Evolutionary conservation across 768 basidiomycete genomes (phyloP).

Genomic region (Hygrophorus pudorinus): DNA sequence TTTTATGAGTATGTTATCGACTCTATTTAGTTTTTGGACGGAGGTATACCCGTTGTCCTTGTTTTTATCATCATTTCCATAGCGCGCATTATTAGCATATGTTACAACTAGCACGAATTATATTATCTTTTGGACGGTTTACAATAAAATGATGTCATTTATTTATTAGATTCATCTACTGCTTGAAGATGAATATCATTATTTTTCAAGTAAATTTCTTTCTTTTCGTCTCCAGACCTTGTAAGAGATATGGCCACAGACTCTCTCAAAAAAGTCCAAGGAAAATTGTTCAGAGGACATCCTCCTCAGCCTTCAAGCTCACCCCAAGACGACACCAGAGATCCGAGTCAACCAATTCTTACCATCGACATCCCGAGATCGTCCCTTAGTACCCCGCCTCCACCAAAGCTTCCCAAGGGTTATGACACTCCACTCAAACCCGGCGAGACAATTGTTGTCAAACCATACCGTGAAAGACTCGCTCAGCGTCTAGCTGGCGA

Average conservation of each 20-base stretch:
- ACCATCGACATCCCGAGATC: slow-evolving; percentile 69
- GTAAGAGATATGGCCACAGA: slow-evolving; percentile 34
- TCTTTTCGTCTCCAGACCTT: background rate
- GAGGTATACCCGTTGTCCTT: too few relatives aligned
- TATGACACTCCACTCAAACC: slow-evolving; percentile 26
- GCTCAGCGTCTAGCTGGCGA: slow-evolving; percentile 51
- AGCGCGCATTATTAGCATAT: too few relatives aligned
- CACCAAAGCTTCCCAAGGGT: slow-evolving; percentile 36
- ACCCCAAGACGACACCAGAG: slow-evolving; percentile 11
- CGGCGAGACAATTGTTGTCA: slow-evolving; percentile 13
- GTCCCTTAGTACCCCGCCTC: slow-evolving; percentile 27
- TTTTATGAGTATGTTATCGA: too few relatives aligned
- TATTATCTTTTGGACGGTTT: too few relatives aligned
- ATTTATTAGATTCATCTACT: background rate
- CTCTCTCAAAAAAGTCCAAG: slow-evolving; percentile 57
- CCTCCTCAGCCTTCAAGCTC: slow-evolving; percentile 16
- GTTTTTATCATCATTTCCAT: too few relatives aligned
- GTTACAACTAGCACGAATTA: too few relatives aligned
- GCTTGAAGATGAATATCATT: background rate
- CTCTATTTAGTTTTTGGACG: too few relatives aligned
- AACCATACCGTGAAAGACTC: slow-evolving; percentile 55
- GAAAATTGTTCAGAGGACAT: slow-evolving; percentile 55
- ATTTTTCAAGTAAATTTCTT: too few relatives aligned
- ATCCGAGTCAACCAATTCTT: slow-evolving; percentile 21
- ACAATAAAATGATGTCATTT: too few relatives aligned